Evolutionary conservation across 768 basidiomycete species (phyloP), one percentile per base, ranked within the genome.

Genomic region (Gyrodon lividus): DNA sequence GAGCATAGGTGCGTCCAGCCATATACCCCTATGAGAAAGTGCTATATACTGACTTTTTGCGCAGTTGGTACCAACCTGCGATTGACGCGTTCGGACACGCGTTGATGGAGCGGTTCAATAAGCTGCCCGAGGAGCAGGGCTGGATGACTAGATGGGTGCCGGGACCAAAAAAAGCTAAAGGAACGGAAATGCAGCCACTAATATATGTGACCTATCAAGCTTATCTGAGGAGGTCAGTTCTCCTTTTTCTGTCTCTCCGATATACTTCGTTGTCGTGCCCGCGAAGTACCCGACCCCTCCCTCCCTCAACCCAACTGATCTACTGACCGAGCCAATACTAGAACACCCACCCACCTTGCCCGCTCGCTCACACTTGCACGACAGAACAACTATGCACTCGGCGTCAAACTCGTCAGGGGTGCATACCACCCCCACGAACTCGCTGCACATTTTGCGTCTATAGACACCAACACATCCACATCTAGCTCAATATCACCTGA

Each of bases 351-450:
- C 16, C 84, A 92, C 57, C 78, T 97, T 4, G 70, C 70, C 0
- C 81, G 81, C 17, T 79, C 83, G 31, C 71, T 95, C 39, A 70
- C 69, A 14, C 86, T 89, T 44, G 89, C 94, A 3, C 74, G 79
- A 54, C 66, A 65, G 44, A 74, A 84, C 56, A 75, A 80, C 33
- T 96, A 90, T 63, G 76, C 87, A 0, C 77, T 96, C 0, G 94
- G 94, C 10, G 83, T 92, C 49, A 98, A 96, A 69, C 86, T 98
- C 43, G 94, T 97, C 26, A 83, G 94, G 24, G 94, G 94, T 0
- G 94, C 94, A 2, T 98, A 98, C 68, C 91, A 94, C 61, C 76
- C 82, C 0, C 80, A 88, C 51, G 94, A 97, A 62, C 55, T 79
- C 23, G 71, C 76, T 4, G 82, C 82, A 2, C 77, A 65, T 35